Evolutionary conservation across 495 filamentous ascomycete genomes (phyloP), one percentile per base, ranked within the genome.

Genomic region (Xylaria nigripes): DNA sequence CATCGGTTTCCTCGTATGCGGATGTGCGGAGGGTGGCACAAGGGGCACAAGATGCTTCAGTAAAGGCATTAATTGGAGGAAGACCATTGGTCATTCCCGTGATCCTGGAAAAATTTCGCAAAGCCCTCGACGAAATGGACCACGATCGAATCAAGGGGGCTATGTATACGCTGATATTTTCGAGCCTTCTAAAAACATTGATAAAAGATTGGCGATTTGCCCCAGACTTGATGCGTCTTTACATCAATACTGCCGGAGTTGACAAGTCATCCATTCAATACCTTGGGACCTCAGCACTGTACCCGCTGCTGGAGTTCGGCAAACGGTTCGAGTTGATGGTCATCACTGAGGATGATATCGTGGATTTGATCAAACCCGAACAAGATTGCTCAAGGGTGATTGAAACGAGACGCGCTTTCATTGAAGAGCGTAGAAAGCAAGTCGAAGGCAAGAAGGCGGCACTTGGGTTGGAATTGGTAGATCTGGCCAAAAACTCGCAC

Each of bases 261-360:
- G 93, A 99, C 69, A 95, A 93, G 62, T 81, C 89, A 12, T 95
- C 90, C 3, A 87, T 99, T 21, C 93, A 97, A 65, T 93, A 86
- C 62, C 80, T 99, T 18, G 90, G 89, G 25, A 82, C 84, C 0
- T 82, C 79, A 22, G 87, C 87, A 1, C 77, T 90, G 7, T 94
- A 90, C 59, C 84, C 87, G 16, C 81, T 99, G 18, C 84, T 95
- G 73, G 93, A 96, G 36, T 95, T 94, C 69, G 90, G 89, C 30
- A 86, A 89, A 56, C 76, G 88, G 0, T 74, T 90, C 58, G 90
- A 94, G 60, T 76, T 84, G 44, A 87, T 93, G 85, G 87, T 91
- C 38, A 81, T 99, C 32, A 70, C 92, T n/a, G 83, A 96, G 59
- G 78, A 83, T 46, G 75, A 81, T 2, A 74, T 85, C 3, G 75